A percentile compares a stretch with the other conserved stretches of the same genome.
Conservation (phyloP, 2,329 filamentous ascomycete species). For the Phialophora chinensis region DNA sequence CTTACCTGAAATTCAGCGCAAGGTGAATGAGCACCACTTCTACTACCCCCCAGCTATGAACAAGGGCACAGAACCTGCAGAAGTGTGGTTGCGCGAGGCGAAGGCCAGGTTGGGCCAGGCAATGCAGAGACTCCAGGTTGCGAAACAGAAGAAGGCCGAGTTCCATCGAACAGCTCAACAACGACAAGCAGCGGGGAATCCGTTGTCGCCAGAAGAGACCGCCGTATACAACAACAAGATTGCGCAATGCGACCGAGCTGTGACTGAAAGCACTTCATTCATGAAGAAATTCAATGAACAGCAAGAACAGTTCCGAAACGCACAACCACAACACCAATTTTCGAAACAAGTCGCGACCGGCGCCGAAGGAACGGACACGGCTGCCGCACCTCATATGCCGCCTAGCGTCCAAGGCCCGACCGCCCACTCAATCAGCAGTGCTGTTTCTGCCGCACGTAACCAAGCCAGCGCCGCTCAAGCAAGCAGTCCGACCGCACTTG, state of each 20-base stretch:
- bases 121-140: constrained; percentile 56
- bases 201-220: constrained; percentile 50
- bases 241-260: constrained; percentile 38
- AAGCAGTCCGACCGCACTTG: constrained; percentile 43
- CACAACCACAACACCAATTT: constrained; percentile 39
- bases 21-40: constrained; percentile 53
- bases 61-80: constrained; percentile 48
- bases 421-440: constrained; percentile 56
- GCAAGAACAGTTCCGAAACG: constrained; percentile 52
- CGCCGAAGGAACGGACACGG: constrained; percentile 26
- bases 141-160: constrained; percentile 51
- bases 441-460: constrained; percentile 45
- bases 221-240: constrained; percentile 48
- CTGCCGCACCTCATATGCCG: constrained; percentile 31
- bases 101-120: constrained; percentile 55
- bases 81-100: constrained; percentile 55
- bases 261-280: constrained; percentile 52
- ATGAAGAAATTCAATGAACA: constrained; percentile 56
- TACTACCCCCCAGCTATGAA: constrained; percentile 53
- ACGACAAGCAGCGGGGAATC: constrained; percentile 48
- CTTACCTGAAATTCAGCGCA: constrained; percentile 53
- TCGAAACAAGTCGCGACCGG: constrained; percentile 36
- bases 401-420: constrained; percentile 37
- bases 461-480: constrained; percentile 43
- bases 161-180: constrained; percentile 48